These are phyloP conservation scores for Stylosanthes scabra DNA, from an alignment of 331 rosid genomes.

Conservation along the genomic window DNA sequence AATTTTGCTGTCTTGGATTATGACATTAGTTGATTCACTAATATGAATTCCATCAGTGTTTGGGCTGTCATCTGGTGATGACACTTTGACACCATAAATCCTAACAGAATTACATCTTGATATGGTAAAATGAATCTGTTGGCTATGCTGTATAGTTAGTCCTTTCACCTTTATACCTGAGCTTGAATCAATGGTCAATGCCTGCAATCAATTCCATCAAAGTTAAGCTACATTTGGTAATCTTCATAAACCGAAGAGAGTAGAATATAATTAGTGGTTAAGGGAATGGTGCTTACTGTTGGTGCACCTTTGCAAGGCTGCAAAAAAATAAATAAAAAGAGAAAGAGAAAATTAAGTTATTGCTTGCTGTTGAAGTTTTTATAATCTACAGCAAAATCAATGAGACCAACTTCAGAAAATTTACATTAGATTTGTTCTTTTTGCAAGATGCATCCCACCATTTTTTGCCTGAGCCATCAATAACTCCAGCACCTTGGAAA, in stretches of 20 bases:
- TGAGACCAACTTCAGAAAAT: constrained; percentile 11
- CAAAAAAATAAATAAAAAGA: constrained; percentile 29
- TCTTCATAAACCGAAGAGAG: neutral
- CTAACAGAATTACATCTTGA: constrained; percentile 72
- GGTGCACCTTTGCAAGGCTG: constrained; percentile 99
- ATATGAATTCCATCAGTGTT: constrained; percentile 98
- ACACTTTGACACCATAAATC: constrained; percentile 64
- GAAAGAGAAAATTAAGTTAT: constrained; percentile 17
- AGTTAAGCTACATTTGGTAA: constrained; percentile 32
- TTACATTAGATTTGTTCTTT: constrained; percentile 87
- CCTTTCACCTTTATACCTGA: constrained; percentile 73
- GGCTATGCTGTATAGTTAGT: constrained; percentile 85
- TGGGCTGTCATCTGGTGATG: constrained; percentile 93
- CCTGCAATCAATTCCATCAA: constrained; percentile 61
- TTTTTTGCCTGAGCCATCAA: constrained; percentile 95
- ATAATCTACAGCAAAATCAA: constrained; percentile 20
- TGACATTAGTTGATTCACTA: constrained; percentile 83
- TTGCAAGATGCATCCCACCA: constrained; percentile 99
- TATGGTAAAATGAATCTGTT: constrained; percentile 88
- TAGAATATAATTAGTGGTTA: neutral
- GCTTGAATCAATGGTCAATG: constrained; percentile 87
- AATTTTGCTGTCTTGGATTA: constrained; percentile 81
- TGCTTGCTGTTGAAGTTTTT: constrained; percentile 20
- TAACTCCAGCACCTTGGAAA: constrained; percentile 88
- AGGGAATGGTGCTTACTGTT: constrained; percentile 69